A percentile compares a stretch with the other conserved stretches of the same genome.
Evolutionary conservation across 306 rosid species (phyloP).

Genomic region (Dryas drummondii): DNA sequence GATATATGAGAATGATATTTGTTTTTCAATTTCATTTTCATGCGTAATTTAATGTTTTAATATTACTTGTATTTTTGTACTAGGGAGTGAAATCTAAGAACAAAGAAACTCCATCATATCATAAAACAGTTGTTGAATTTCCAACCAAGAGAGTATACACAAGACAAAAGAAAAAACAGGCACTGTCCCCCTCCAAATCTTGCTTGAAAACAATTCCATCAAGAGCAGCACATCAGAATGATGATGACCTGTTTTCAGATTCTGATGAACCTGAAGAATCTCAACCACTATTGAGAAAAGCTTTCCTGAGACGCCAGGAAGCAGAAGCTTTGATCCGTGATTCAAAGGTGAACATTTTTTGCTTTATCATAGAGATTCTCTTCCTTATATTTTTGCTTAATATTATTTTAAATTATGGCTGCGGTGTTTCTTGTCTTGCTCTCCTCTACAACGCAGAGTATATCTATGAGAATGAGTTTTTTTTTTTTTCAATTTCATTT

Average conservation of each 20-base stretch:
- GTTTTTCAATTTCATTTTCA: slow-evolving; percentile 1
- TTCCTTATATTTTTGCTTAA: background rate
- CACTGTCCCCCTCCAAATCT: background rate
- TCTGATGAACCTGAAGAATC: slow-evolving; percentile 12
- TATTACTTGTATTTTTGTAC: background rate
- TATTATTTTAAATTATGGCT: background rate
- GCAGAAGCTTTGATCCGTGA: background rate
- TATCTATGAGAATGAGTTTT: too few species aligned
- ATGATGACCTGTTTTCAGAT: background rate
- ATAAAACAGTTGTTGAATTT: background rate
- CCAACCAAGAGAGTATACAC: background rate
- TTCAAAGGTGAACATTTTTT: slow-evolving; percentile 2
- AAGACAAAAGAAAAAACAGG: background rate
- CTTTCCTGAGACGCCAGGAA: background rate
- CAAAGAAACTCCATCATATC: background rate
- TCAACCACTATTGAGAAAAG: background rate
- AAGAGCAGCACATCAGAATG: slow-evolving; percentile 1
- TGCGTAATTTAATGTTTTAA: background rate
- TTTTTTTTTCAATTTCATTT: background rate
- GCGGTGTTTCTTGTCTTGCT: background rate
- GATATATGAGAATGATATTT: background rate
- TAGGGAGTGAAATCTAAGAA: slow-evolving; percentile 1
- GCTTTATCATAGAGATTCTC: background rate
- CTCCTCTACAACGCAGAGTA: background rate
- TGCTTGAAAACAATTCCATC: background rate